Base-by-base conservation (phyloP, 345 rosid species). In the Boechera stricta region DNA sequence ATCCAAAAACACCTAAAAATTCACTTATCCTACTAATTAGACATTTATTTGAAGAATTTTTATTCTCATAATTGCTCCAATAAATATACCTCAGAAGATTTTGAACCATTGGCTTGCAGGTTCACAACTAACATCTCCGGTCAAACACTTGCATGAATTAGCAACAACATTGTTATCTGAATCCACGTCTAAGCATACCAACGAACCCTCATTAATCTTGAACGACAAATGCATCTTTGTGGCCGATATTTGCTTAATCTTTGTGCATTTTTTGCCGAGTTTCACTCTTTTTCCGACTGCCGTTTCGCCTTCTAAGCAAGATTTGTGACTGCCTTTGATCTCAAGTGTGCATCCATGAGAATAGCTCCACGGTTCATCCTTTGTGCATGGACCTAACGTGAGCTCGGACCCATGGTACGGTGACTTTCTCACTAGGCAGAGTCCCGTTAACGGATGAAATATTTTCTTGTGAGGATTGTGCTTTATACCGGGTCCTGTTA, bases 51-150 rank as follows among this genome's bases (percentile, higher is more conserved):
- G 33, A 47, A 13, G 28, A 10, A 71, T 26, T 63, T 7, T 63
- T 41, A 63, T 63, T 60, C 51, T 61, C 41, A 38, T 38, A 38
- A 38, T 9, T 38, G 12, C 16, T 13, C 54, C 52, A 53, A 29
- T 39, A 52, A 41, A 16, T 11, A 13, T 4, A 56, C 8, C 29
- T 74, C 36, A 76, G 15, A 85, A 86, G 45, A 90, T 76, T 68
- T 90, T 90, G 83, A 90, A 89, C 93, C 93, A 90, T 58, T 91
- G 91, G 77, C 88, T 88, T 73, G 48, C 82, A 21, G 93, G 90
- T 48, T 88, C 93, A 42, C 96, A 90, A 1, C 16, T 71, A 12
- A 26, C 71, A 66, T 90, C 89, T 48, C 32, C 74, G 16, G 67
- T 81, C 77, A 88, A 61, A 74, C 93, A 90, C 53, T 82, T 87